These are phyloP conservation scores for Maudiozyma turicensis DNA, from an alignment of 805 yeast genomes.

Conservation along the genomic window DNA sequence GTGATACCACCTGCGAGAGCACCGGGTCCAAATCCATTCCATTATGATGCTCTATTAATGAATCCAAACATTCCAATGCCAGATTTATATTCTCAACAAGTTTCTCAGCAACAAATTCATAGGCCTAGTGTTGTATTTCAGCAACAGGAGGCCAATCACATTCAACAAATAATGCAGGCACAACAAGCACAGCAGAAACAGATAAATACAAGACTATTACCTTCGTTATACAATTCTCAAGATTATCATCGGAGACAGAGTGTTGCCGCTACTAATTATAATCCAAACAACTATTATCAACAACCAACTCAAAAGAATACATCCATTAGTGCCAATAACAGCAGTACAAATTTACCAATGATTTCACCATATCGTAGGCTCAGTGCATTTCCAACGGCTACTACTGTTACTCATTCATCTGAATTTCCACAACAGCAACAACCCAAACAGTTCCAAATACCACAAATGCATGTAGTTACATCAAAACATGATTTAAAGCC, in stretches of 20 bases:
- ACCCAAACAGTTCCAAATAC: conserved; percentile 31
- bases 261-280: conserved; percentile 23
- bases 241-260: conserved; percentile 32
- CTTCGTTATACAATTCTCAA: conserved; percentile 13
- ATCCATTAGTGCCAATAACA: background rate
- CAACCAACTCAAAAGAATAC: background rate
- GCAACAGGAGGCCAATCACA: conserved; percentile 1
- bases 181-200: conserved; percentile 13
- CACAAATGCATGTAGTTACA: conserved; percentile 37
- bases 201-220: conserved; percentile 13
- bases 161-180: background rate
- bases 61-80: conserved; percentile 5
- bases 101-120: conserved; percentile 3
- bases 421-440: conserved; percentile 3
- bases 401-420: conserved; percentile 2
- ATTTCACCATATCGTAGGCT: conserved; percentile 21
- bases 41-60: conserved; percentile 17
- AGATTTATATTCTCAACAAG: background rate
- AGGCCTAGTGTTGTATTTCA: conserved; percentile 3
- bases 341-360: conserved; percentile 4
- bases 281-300: background rate
- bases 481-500: conserved; percentile 52
- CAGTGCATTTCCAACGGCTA: conserved; percentile 21
- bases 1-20: conserved; percentile 37
- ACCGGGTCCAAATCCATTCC: conserved; percentile 33